Evolutionary conservation across 371 early-diverging fungal genomes (phyloP), one percentile per base, ranked within the genome.

Genomic region (Entomophthora muscae): DNA sequence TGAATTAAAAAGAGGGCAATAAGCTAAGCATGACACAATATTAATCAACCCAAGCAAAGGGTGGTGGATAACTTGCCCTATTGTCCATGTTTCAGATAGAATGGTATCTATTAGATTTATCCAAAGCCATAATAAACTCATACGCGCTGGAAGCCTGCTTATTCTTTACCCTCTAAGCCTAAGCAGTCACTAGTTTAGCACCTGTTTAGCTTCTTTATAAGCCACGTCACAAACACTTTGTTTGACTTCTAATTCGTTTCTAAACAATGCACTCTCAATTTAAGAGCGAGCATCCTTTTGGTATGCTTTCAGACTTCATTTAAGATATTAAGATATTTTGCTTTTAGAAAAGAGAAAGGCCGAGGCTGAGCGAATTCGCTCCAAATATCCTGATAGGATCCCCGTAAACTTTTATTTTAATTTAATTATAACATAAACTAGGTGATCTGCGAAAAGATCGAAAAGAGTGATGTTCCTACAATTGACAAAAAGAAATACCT

Each of bases 401-500:
- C 98, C 98, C 29, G 89, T 83, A 77, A 77, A 75, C 72, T 21
- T 57, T 27, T 23, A 24, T 51, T 24, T 32, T 12, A 23, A 24
- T 1, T 27, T 56, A 29, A 26, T 32, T 29, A 22, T 57, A 27
- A 33, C 51, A 53, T 26, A 28, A 28, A 5, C 22, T 1, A 75
- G 74, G 82, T 88, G 53, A 88, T 89, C 66, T 95, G 95, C 76
- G 96, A 97, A 72, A 93, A 93, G 76, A 93, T 90, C 22, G 95
- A 95, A 66, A 93, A 91, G 75, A 86, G 86, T 66, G 95, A 93
- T 72, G 92, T 95, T 72, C 86, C 90, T 24, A 84, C 79, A 7
- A 95, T 98, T 69, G 96, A 98, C 78, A 95, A 95, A 84, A 96
- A 95, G 73, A 98, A 96, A 75, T 98, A 94, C 65, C 79, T 98